Evolutionary conservation across 345 rosid species (phyloP), one percentile per base, ranked within the genome.

Genomic region (Punica granatum): DNA sequence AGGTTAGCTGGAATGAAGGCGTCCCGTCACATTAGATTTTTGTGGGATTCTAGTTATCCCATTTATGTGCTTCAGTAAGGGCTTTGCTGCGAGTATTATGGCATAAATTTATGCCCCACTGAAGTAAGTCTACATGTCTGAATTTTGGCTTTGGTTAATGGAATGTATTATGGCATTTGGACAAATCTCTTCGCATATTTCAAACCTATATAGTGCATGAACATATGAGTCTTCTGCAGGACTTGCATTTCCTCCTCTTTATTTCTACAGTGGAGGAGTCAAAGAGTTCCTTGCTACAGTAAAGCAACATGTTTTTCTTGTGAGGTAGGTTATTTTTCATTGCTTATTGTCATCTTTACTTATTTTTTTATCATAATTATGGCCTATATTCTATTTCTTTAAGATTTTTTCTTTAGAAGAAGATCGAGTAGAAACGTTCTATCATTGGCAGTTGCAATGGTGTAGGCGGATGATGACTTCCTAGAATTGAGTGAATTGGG

Each of bases 181-280:
- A 28, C 9, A n/a, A 13, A 3, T 19, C 19, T 26, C 18, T 64
- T 12, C 46, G 7, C 7, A 26, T 66, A 19, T n/a, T 23, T 33
- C 49, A 44, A 21, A 6, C 34, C 36, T 67, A 49, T 42, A 37
- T 35, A 6, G 43, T 65, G 42, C n/a, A 5, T 68, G 8, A 74
- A 78, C 26, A n/a, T n/a, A 41, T 23, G 65, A 13, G 23, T 72
- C 34, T 72, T 79, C 63, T 79, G 70, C 89, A 94, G 98, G 99
- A 69, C 89, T 92, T 73, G 97, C 97, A 68, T 83, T 64, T 75
- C 96, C 99, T 63, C 90, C 98, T 67, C 88, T 95, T 56, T 92
- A 88, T 82, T 92, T 95, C 78, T 95, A 92, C 80, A 95, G 74
- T 66, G 97, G 99, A 73, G 97, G 99, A 71, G 92, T 92, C 59